Evolutionary conservation across 495 filamentous ascomycete genomes (phyloP).

Genomic region (Hyaloscypha finlandica): DNA sequence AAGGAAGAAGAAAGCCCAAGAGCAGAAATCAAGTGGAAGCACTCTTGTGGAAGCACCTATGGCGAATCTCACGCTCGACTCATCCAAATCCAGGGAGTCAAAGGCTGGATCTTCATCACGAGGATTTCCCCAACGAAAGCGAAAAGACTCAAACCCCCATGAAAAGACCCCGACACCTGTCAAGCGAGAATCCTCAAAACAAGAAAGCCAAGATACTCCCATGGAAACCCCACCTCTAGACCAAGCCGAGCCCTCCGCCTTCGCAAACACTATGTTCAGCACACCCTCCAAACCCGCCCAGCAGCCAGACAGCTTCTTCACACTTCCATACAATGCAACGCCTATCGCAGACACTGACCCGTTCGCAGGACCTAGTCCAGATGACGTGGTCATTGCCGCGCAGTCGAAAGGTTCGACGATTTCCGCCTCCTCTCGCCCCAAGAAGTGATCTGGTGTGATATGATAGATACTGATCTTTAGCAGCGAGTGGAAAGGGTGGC

Average conservation of each 20-base stretch:
- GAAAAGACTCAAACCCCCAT: constrained; percentile 33
- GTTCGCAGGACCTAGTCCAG: constrained; percentile 90
- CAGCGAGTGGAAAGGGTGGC: constrained; percentile 45
- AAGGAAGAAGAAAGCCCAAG: constrained; percentile 80
- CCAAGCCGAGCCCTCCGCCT: constrained; percentile 57
- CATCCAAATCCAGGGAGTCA: background rate
- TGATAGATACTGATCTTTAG: constrained; percentile 32
- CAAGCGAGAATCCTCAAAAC: constrained; percentile 2
- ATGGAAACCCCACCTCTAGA: constrained; percentile 21
- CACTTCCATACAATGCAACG: constrained; percentile 52
- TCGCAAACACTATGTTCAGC: constrained; percentile 66
- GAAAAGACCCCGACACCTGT: constrained; percentile 22
- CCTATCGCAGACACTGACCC: constrained; percentile 46
- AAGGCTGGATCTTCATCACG: background rate
- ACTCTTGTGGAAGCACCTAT: constrained; percentile 38
- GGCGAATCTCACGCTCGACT: constrained; percentile 15
- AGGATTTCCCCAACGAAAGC: constrained; percentile 29
- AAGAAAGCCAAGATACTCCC: constrained; percentile 1
- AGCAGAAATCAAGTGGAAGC: constrained; percentile 48
- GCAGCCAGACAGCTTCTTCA: constrained; percentile 33
- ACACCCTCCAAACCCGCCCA: constrained; percentile 24
- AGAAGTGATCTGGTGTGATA: background rate
- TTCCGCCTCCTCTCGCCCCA: constrained; percentile 38
- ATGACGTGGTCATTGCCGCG: constrained; percentile 85
- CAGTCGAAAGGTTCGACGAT: constrained; percentile 82